These are phyloP conservation scores for Aspergillus latus DNA, from an alignment of 2,329 filamentous ascomycete species.

Conservation along the genomic window DNA sequence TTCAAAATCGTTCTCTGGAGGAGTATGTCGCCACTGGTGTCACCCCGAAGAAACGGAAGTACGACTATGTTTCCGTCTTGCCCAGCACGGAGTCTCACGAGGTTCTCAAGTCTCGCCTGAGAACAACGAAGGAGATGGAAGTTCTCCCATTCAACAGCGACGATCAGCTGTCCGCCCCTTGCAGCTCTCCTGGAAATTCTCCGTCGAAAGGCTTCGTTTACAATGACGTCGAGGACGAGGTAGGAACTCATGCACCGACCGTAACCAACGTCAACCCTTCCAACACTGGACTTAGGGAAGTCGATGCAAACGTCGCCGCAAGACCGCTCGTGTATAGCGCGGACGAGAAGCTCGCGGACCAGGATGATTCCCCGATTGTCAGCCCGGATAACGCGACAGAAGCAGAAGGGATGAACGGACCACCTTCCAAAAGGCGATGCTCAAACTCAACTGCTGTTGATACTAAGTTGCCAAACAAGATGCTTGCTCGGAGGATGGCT, in stretches of 20 bases:
- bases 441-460: constrained; percentile 31
- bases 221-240: constrained; percentile 48
- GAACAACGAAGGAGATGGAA: constrained; percentile 40
- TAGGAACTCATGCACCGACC: constrained; percentile 33
- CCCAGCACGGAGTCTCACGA: constrained; percentile 71
- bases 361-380: constrained; percentile 10
- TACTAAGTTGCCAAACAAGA: constrained; percentile 46
- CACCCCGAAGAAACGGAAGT: constrained; percentile 78
- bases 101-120: constrained; percentile 53
- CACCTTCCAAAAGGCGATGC: constrained; percentile 31
- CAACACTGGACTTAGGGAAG: constrained; percentile 51
- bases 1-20: constrained; percentile 63
- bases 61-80: constrained; percentile 75
- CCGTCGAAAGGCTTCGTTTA: constrained; percentile 56
- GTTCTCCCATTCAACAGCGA: constrained; percentile 33
- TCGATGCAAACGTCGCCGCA: constrained; percentile 50
- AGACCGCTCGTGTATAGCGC: constrained; percentile 30
- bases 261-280: constrained; percentile 33
- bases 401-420: constrained; percentile 26
- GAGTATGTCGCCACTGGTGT: constrained; percentile 84
- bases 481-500: constrained; percentile 39
- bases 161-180: constrained; percentile 24
- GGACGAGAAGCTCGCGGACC: constrained; percentile 16
- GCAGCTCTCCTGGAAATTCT: constrained; percentile 33
- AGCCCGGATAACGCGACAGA: constrained; percentile 17